Percentiles rank a stretch among this genome's conserved stretches.
These are phyloP conservation scores for Syzygium oleosum DNA, from an alignment of 345 rosid genomes.

Conservation along the genomic window DNA sequence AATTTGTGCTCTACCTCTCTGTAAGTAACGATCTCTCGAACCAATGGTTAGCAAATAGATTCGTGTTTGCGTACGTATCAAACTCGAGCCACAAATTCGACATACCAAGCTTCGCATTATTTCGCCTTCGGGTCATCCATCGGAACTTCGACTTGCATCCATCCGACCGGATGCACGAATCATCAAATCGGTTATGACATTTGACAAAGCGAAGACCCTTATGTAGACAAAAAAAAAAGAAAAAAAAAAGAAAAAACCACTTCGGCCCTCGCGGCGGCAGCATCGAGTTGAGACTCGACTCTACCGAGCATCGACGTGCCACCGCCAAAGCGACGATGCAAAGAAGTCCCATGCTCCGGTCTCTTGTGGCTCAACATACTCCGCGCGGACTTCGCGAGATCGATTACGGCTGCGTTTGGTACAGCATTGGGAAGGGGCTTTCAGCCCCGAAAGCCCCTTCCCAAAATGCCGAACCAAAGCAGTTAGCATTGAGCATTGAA, in stretches of 20 bases:
- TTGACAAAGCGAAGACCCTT: neutral
- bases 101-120: neutral
- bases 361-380: accelerated
- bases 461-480: too few relatives aligned
- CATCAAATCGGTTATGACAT: neutral
- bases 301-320: neutral
- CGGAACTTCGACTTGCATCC: neutral
- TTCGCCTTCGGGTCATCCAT: neutral
- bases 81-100: neutral
- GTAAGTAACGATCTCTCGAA: neutral
- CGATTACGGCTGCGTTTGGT: too few relatives aligned
- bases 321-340: accelerated
- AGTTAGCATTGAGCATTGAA: too few relatives aligned
- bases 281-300: neutral
- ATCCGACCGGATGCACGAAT: neutral
- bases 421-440: too few relatives aligned
- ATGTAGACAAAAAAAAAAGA: too few relatives aligned
- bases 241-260: neutral
- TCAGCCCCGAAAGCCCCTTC: too few relatives aligned
- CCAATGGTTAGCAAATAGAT: neutral
- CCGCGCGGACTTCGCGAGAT: neutral
- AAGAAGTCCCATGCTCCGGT: too few relatives aligned
- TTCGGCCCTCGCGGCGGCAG: neutral
- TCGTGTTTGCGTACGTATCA: neutral
- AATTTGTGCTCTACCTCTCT: neutral